These are phyloP conservation scores for Coix lacrymajobi DNA, from an alignment of 176 grass and related monocot species.

Conservation along the genomic window DNA sequence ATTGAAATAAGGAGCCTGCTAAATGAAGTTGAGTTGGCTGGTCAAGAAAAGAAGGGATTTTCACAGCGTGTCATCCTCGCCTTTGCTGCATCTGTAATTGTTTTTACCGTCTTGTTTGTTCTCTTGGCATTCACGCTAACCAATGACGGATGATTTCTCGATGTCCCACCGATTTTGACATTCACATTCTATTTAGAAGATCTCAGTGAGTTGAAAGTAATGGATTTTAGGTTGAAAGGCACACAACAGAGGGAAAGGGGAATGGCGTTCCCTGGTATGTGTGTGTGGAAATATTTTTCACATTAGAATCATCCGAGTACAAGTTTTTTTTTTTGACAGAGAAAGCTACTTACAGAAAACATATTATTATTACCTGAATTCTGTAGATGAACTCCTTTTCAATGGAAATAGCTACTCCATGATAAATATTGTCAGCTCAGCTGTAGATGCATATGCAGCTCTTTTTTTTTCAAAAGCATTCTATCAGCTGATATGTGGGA, in stretches of 20 bases:
- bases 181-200: background rate
- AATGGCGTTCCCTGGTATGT: background rate
- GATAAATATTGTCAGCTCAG: background rate
- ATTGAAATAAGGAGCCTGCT: slow-evolving; percentile 61
- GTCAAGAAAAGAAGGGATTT: slow-evolving; percentile 53
- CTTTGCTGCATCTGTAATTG: slow-evolving; percentile 51
- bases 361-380: background rate
- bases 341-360: background rate
- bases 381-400: background rate
- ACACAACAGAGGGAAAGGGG: too few relatives aligned
- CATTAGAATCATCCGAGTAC: background rate
- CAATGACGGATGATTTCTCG: slow-evolving; percentile 67
- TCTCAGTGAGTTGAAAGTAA: background rate
- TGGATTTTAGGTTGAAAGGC: background rate
- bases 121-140: slow-evolving; percentile 64
- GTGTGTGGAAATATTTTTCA: background rate
- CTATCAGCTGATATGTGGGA: background rate
- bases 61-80: slow-evolving; percentile 46
- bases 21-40: slow-evolving; percentile 63
- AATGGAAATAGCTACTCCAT: background rate
- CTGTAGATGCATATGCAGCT: background rate
- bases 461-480: background rate
- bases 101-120: slow-evolving; percentile 58
- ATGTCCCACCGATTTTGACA: background rate
- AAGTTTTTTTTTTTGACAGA: background rate